phyloP scores from a whole-genome alignment of 1,284 basidiomycete genomes.

The Irpex sp. region DNA sequence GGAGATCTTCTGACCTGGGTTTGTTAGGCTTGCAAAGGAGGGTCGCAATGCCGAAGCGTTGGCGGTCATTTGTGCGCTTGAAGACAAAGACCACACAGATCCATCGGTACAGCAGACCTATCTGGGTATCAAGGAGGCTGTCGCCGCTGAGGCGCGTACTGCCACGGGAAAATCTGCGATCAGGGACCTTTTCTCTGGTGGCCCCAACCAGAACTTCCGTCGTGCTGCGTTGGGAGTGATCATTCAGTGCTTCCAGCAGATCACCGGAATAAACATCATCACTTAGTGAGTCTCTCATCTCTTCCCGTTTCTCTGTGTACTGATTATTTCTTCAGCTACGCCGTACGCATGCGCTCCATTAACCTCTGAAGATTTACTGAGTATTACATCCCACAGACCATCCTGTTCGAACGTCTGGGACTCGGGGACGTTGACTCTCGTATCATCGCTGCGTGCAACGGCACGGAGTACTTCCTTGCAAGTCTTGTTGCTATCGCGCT shows the following conservation, averaged over 20 bases:
- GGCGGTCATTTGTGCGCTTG: slow-evolving; percentile 57
- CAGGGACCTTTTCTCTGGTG: slow-evolving; percentile 51
- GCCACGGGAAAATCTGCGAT: slow-evolving; percentile 28
- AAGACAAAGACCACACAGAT: slow-evolving; percentile 48
- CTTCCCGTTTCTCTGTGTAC: slow-evolving; percentile 4
- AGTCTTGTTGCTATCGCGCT: slow-evolving; percentile 52
- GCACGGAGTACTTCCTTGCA: slow-evolving; percentile 64
- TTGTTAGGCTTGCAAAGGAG: slow-evolving; percentile 51
- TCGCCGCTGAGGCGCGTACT: slow-evolving; percentile 24
- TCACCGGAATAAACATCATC: slow-evolving; percentile 60
- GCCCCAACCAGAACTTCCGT: slow-evolving; percentile 60
- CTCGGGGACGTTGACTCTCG: slow-evolving; percentile 56
- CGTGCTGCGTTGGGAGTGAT: slow-evolving; percentile 52
- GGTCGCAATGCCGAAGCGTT: slow-evolving; percentile 57
- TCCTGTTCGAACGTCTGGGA: slow-evolving; percentile 55
- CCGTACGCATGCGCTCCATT: slow-evolving; percentile 13
- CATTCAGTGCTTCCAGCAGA: slow-evolving; percentile 69
- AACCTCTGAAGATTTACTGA: neutral
- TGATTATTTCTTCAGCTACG: slow-evolving; percentile 22
- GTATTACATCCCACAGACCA: slow-evolving; percentile 31
- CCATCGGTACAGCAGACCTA: slow-evolving; percentile 48
- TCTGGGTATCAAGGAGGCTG: slow-evolving; percentile 49
- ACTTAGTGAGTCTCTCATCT: slow-evolving; percentile 44
- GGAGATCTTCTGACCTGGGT: neutral
- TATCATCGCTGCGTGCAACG: slow-evolving; percentile 64